Percentiles rank a stretch among this genome's conserved stretches.
phyloP scores from a whole-genome alignment of 768 basidiomycete genomes.

The Serendipita sp. region DNA sequence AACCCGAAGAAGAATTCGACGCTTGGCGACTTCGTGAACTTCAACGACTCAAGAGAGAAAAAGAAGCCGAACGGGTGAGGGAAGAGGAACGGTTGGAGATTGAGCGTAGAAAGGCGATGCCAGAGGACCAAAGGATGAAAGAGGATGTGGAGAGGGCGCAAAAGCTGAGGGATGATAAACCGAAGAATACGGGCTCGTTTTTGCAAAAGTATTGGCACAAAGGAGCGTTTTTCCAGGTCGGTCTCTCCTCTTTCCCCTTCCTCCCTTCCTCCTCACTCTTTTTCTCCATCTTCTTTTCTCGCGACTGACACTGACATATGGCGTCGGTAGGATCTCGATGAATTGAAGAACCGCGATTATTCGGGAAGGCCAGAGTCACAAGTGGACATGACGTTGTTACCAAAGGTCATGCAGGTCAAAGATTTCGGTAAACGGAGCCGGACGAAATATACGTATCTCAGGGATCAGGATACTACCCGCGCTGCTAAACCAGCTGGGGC shows the following conservation, averaged over 20 bases:
- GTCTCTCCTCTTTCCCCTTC: not conserved
- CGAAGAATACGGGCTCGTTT: slow-evolving; percentile 82
- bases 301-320: not conserved
- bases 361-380: slow-evolving; percentile 82
- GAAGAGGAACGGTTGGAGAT: slow-evolving; percentile 84
- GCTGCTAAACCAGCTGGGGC: slow-evolving; percentile 10
- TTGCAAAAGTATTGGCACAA: slow-evolving; percentile 99
- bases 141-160: slow-evolving; percentile 84
- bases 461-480: slow-evolving; percentile 82
- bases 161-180: slow-evolving; percentile 69
- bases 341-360: slow-evolving; percentile 68
- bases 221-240: slow-evolving; percentile 94
- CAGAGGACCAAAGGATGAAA: slow-evolving; percentile 79
- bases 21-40: slow-evolving; percentile 92
- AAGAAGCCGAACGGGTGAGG: slow-evolving; percentile 64
- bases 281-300: not conserved
- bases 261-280: not conserved
- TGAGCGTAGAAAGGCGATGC: slow-evolving; percentile 77
- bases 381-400: slow-evolving; percentile 72
- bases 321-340: slow-evolving; percentile 55
- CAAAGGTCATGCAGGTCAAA: slow-evolving; percentile 92
- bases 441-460: slow-evolving; percentile 90
- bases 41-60: slow-evolving; percentile 82
- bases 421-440: slow-evolving; percentile 86
- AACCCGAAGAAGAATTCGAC: slow-evolving; percentile 82